Base-by-base conservation (phyloP, 2,329 filamentous ascomycete genomes). In the Huntiella moniliformis region DNA sequence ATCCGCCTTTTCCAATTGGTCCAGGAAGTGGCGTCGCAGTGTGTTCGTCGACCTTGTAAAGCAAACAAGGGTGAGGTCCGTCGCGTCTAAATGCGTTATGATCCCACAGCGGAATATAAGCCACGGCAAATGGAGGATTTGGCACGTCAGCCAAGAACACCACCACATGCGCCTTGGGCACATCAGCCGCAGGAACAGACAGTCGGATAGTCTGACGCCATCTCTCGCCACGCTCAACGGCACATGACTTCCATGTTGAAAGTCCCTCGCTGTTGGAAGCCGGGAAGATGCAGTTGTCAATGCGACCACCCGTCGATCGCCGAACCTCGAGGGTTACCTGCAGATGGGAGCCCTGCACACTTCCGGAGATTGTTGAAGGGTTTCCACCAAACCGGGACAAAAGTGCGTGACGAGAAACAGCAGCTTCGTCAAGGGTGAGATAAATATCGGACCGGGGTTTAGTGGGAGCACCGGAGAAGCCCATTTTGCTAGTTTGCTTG, bases 381-480 rank as follows among this genome's bases (percentile, higher is more conserved):
- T 81, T 82, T n/a, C 84, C 85, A 16, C 67, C 68, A 37, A 65
- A 73, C n/a, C 75, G 65, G 5, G 74, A 79, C n/a, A 80, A 58
- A 0, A 79, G 59, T 32, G 81, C 78, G 55, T 93, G 84, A 48
- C 77, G 77, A 13, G 80, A 78, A 17, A 98, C 66, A n/a, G 78
- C 69, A 0, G 85, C 82, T 52, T 85, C 78, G 48, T 77, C 76
- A 41, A 98, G 62, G 0, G 86, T 95, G 38, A 98, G 62, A 58
- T 98, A 98, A 43, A 98, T 96, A 59, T 98, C 92, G 8, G 86
- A 95, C 54, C 92, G 72, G 12, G 82, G 71, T 57, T 85, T 87
- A 0, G 81, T 86, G 0, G 91, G 88, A 1, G 87, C 87, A 10
- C 87, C 87, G 3, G 88, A 84, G 58, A 98, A 96, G 2, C 87